Evolutionary conservation across 2,329 filamentous ascomycete genomes (phyloP), one percentile per base, ranked within the genome.

Genomic region (Neofusicoccum umdonicola): DNA sequence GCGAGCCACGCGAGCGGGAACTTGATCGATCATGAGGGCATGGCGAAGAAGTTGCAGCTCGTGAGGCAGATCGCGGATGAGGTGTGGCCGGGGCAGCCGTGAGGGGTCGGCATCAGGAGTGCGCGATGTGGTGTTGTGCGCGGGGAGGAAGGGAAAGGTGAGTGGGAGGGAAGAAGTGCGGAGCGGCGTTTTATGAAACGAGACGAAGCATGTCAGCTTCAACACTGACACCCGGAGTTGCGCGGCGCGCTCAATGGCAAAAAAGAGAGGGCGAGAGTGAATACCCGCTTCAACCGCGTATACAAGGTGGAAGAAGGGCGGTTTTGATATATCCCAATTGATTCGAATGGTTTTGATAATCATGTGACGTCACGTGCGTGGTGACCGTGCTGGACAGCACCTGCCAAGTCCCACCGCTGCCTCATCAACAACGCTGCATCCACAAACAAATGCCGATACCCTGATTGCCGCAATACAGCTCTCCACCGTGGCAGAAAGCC

Each of bases 1-100:
- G 90, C 88, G 47, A 90, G 87, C 42, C 89, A 92, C 73, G 86
- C 88, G 69, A 86, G 83, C 69, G 90, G 89, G 0, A 91, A 92
- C 71, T 83, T 87, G 15, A 82, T 92, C 65, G 84, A 82, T 51
- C 79, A 85, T 65, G 84, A 89, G 42, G 88, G 89, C 63, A 88
- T 92, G 87, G 85, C 85, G 78, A 85, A 82, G 74, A 92, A 92
- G 80, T 77, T 92, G 71, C 79, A 82, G 69, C 76, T 92, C 63
- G 88, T 92, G n/a, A 83, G 89, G 65, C 80, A 87, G 70, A 86
- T 92, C 71, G 89, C 90, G 1, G 84, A 91, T 71, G 87, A 89
- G 74, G 84, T 92, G 66, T 92, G 89, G 90, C 81, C 82, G 4
- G 79, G 80, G 39, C 77, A 85, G 78, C 73, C 78, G 68, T 85